These are phyloP conservation scores for Fusarium globosum DNA, from an alignment of 2,329 filamentous ascomycete species.

Conservation along the genomic window DNA sequence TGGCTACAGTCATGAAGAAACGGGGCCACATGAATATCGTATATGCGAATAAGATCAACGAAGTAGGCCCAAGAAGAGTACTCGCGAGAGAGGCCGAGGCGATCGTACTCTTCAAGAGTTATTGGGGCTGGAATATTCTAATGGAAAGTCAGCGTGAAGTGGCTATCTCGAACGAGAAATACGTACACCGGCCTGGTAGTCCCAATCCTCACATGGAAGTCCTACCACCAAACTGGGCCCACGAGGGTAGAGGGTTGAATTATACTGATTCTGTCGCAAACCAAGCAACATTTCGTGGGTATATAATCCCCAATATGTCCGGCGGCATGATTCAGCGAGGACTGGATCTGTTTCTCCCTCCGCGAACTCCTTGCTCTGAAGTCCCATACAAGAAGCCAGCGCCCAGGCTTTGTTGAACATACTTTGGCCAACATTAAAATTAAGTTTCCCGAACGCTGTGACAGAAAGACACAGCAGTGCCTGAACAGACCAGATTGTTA, in stretches of 20 bases:
- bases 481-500: conserved; percentile 41
- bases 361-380: conserved; percentile 36
- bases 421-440: neutral
- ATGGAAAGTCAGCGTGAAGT: conserved; percentile 1
- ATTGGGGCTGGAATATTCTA: conserved; percentile 32
- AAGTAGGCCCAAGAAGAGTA: conserved; percentile 43
- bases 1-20: conserved; percentile 22
- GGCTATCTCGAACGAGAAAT: neutral
- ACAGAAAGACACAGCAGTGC: conserved; percentile 36
- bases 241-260: conserved; percentile 18
- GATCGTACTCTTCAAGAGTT: conserved; percentile 29
- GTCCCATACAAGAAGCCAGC: conserved; percentile 30
- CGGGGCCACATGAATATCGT: conserved; percentile 23
- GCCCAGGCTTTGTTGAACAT: conserved; percentile 21
- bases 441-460: conserved; percentile 26
- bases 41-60: conserved; percentile 36
- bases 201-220: conserved; percentile 43
- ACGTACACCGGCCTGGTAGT: conserved; percentile 37
- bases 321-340: conserved; percentile 40
- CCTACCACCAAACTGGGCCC: conserved; percentile 18
- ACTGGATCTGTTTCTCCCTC: conserved; percentile 20
- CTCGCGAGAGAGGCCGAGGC: neutral
- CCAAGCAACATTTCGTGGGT: conserved; percentile 34
- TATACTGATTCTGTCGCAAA: conserved; percentile 19
- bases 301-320: conserved; percentile 43